Percentiles rank a stretch among this genome's conserved stretches.
phyloP scores from a whole-genome alignment of 1,139 yeast genomes.

The Magnusiomyces magnusii region DNA sequence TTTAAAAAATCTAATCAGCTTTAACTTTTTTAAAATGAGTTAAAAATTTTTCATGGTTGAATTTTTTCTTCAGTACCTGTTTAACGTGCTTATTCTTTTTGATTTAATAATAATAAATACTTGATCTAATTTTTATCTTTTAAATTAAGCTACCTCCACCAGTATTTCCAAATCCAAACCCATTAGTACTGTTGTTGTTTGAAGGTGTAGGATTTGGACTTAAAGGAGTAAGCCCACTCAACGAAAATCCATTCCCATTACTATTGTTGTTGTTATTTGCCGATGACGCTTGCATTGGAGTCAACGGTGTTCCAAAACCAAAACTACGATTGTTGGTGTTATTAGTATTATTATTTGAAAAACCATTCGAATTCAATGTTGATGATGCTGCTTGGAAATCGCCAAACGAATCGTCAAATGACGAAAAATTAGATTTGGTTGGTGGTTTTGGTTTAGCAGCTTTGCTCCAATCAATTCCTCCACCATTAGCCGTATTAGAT shows the following conservation, averaged over 20 bases:
- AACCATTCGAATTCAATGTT: no score
- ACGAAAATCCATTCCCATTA: neutral
- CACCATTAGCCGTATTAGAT: neutral
- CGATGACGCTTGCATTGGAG: neutral
- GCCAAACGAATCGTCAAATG: neutral
- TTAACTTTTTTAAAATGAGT: neutral
- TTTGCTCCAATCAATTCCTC: constrained; percentile 13
- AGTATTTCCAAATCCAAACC: neutral
- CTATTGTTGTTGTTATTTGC: neutral
- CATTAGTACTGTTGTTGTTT: neutral
- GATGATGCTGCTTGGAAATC: neutral
- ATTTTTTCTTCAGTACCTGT: no score
- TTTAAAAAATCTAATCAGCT: no score
- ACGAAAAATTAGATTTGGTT: neutral
- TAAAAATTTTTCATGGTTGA: no score
- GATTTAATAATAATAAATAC: neutral
- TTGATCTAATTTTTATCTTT: neutral
- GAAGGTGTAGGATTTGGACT: neutral
- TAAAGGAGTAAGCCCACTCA: neutral
- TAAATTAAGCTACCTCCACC: neutral
- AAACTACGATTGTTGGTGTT: neutral
- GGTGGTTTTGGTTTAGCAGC: constrained; percentile 7
- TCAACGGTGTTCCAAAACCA: neutral
- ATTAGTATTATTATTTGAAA: neutral
- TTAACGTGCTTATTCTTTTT: neutral